phyloP scores from a whole-genome alignment of 441 rosid genomes.

The Geranium incanum region DNA sequence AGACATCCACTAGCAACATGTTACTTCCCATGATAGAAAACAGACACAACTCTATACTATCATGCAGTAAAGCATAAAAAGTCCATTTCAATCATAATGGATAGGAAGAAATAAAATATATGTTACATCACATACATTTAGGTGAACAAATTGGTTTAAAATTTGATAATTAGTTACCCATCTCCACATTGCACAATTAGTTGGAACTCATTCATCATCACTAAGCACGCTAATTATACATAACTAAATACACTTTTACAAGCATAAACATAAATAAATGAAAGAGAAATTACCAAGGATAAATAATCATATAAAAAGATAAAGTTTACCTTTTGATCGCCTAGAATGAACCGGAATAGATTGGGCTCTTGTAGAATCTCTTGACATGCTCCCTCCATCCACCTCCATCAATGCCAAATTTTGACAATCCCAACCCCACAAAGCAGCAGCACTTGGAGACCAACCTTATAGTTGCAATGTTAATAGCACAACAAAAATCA shows the following conservation, averaged over 20 bases:
- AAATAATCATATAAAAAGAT: neutral
- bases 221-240: neutral
- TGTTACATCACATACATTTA: neutral
- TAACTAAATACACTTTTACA: neutral
- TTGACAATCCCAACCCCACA: conserved; percentile 19
- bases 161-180: neutral
- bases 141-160: neutral
- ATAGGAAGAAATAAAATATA: neutral
- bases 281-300: conserved; percentile 6
- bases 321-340: conserved; percentile 31
- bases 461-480: conserved; percentile 2
- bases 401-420: conserved; percentile 34
- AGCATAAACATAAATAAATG: neutral
- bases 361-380: conserved; percentile 24
- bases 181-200: neutral
- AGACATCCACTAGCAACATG: neutral
- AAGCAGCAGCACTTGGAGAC: conserved; percentile 10
- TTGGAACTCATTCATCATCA: neutral
- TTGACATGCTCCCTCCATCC: conserved; percentile 29
- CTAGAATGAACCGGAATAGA: conserved; percentile 30
- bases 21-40: neutral
- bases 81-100: neutral
- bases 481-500: neutral
- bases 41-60: neutral
- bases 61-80: neutral